phyloP scores from a whole-genome alignment of 1,284 basidiomycete species.

The Ustilago curta region DNA sequence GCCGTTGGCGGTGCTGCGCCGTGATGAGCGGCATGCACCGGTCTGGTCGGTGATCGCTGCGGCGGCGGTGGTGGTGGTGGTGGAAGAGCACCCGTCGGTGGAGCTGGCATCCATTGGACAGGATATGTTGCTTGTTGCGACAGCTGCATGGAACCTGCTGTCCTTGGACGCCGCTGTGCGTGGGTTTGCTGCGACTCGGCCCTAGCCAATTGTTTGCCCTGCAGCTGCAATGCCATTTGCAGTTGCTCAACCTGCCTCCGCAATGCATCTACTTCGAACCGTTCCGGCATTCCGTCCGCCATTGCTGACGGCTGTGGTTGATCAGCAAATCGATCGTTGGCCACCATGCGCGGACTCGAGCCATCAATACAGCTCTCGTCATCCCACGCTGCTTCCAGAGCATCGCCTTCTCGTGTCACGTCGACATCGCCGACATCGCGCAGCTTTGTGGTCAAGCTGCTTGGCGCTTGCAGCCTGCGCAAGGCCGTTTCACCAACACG shows the following conservation, averaged over 20 bases:
- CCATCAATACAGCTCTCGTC: slow-evolving; percentile 31
- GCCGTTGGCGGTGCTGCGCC: background rate
- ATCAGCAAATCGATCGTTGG: background rate
- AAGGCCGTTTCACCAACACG: background rate
- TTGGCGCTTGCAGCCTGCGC: background rate
- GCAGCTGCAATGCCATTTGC: slow-evolving; percentile 40
- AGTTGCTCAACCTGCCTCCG: slow-evolving; percentile 45
- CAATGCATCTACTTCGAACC: slow-evolving; percentile 40
- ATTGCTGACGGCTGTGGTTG: background rate
- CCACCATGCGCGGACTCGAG: slow-evolving; percentile 6
- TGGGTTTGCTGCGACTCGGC: slow-evolving; percentile 11
- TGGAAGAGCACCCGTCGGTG: background rate
- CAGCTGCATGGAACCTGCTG: background rate
- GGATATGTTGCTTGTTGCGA: background rate
- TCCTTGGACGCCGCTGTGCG: background rate
- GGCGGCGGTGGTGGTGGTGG: background rate
- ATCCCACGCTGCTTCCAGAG: slow-evolving; percentile 40
- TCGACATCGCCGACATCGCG: slow-evolving; percentile 4
- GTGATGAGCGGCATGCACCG: background rate
- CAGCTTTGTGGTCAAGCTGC: background rate
- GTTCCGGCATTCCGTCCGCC: background rate
- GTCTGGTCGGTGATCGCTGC: background rate
- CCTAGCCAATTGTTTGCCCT: slow-evolving; percentile 18
- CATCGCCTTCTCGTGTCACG: background rate
- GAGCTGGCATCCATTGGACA: background rate